These are phyloP conservation scores for Fonsecaea erecta DNA, from an alignment of 2,329 filamentous ascomycete genomes.

Conservation along the genomic window DNA sequence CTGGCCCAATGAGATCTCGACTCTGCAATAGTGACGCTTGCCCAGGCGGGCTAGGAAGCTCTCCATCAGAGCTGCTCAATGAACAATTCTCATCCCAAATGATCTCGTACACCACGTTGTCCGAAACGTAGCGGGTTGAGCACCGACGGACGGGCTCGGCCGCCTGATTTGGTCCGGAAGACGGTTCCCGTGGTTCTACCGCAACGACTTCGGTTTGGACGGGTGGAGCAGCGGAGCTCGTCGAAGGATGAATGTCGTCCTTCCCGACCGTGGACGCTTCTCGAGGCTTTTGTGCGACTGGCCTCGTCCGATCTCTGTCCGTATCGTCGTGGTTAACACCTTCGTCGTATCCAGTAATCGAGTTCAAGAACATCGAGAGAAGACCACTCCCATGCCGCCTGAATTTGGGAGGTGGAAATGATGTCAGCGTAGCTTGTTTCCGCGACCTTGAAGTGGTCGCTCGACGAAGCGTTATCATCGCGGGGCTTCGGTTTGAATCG, in stretches of 20 bases:
- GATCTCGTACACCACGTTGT: conserved; percentile 33
- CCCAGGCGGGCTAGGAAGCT: conserved; percentile 11
- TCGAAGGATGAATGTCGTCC: conserved; percentile 21
- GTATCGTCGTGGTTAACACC: not conserved
- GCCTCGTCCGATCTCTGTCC: not conserved
- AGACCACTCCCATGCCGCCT: conserved; percentile 26
- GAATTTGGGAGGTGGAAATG: conserved; percentile 36
- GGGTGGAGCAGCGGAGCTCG: conserved; percentile 27
- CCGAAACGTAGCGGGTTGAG: conserved; percentile 34
- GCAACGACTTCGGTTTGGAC: conserved; percentile 31
- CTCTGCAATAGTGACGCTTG: conserved; percentile 6
- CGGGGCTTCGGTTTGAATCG: conserved; percentile 28
- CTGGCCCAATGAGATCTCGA: conserved; percentile 23
- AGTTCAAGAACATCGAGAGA: conserved; percentile 29
- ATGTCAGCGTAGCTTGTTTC: conserved; percentile 29
- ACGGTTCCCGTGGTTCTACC: conserved; percentile 18
- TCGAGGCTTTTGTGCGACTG: conserved; percentile 1
- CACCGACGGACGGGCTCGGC: conserved; percentile 27
- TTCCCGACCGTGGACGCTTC: conserved; percentile 13
- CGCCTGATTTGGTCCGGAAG: conserved; percentile 7
- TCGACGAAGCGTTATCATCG: conserved; percentile 38
- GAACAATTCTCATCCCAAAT: conserved; percentile 36
- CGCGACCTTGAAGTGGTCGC: conserved; percentile 28
- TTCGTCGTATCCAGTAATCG: conserved; percentile 27
- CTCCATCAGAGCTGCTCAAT: conserved; percentile 17